Evolutionary conservation across 2,329 filamentous ascomycete species (phyloP).

Genomic region (Penicillium sp.): DNA sequence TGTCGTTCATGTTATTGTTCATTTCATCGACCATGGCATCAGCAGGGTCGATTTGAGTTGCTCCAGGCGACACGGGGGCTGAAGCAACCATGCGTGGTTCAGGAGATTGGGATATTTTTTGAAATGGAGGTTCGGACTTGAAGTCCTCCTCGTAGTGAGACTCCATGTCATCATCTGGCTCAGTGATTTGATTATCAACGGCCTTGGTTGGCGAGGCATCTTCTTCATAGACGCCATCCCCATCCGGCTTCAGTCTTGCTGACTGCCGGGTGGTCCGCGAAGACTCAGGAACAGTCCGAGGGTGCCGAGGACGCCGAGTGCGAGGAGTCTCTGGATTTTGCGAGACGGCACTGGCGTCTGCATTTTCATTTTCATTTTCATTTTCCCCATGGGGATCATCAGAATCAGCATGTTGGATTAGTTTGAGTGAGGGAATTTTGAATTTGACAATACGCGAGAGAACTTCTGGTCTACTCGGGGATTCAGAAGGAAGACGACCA

Average conservation of each 20-base stretch:
- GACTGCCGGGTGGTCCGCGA: constrained; percentile 37
- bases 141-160: constrained; percentile 13
- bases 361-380: constrained; percentile 15
- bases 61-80: constrained; percentile 12
- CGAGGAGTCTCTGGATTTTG: constrained; percentile 32
- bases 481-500: constrained; percentile 5
- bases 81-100: constrained; percentile 11
- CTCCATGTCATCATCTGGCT: constrained; percentile 10
- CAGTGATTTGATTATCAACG: constrained; percentile 8
- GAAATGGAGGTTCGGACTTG: constrained; percentile 10
- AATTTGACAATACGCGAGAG: constrained; percentile 20
- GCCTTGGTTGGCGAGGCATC: constrained; percentile 11
- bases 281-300: constrained; percentile 30
- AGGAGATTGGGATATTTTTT: constrained; percentile 16
- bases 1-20: background rate
- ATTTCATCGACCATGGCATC: background rate
- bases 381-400: constrained; percentile 4
- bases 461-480: constrained; percentile 1
- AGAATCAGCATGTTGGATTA: background rate
- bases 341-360: background rate
- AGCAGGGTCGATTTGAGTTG: constrained; percentile 4
- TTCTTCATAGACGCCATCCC: constrained; percentile 20
- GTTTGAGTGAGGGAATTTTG: constrained; percentile 9
- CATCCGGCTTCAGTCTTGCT: constrained; percentile 30
- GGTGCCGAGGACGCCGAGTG: constrained; percentile 33